Evolutionary conservation across 208 protist species (phyloP).

Genomic region (Trypanosoma melophagium): DNA sequence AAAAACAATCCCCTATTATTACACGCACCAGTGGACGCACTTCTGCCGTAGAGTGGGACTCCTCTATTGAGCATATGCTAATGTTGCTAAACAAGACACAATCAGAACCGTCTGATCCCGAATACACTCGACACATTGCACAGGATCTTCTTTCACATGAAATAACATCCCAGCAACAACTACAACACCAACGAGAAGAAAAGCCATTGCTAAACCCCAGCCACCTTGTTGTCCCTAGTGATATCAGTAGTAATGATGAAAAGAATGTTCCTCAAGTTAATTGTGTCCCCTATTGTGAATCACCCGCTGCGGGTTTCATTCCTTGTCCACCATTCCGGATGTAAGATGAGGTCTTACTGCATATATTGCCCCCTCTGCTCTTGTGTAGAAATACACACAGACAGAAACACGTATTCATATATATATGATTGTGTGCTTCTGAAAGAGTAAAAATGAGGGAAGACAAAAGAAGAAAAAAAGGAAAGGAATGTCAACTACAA

Average conservation of each 20-base stretch:
- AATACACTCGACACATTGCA: constrained; percentile 2
- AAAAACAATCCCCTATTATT: background rate
- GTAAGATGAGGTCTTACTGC: background rate
- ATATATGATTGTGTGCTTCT: too few species aligned
- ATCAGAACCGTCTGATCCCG: background rate
- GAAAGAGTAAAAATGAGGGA: too few species aligned
- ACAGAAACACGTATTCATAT: background rate
- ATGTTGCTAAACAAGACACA: background rate
- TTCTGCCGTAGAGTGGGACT: background rate
- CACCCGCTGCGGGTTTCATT: background rate
- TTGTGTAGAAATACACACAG: background rate
- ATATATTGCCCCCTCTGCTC: background rate
- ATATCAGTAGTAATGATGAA: background rate
- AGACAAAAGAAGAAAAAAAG: too few species aligned
- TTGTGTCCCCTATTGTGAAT: background rate
- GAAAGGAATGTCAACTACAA: too few species aligned
- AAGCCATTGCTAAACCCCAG: too few species aligned
- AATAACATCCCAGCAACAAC: background rate
- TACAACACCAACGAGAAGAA: too few species aligned
- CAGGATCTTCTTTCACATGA: background rate
- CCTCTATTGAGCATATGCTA: constrained; percentile 1
- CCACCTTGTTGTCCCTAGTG: background rate
- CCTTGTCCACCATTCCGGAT: constrained; percentile 7
- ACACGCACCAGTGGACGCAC: background rate
- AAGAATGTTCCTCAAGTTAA: background rate